Base-by-base conservation (phyloP, 1,284 basidiomycete genomes). In the Bjerkandera adusta region DNA sequence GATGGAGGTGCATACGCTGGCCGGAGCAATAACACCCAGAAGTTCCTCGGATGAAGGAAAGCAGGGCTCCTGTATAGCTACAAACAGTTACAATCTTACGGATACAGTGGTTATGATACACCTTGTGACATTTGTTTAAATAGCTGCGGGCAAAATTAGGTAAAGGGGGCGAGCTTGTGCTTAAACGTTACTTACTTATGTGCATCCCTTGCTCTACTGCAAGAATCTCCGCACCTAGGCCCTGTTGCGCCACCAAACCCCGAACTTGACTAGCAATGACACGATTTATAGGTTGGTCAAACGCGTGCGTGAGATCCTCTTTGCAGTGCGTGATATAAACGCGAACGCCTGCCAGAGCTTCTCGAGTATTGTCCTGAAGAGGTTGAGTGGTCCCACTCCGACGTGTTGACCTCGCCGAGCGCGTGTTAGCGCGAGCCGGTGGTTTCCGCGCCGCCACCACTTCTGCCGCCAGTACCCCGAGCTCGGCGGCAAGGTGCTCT, bases 291-390 rank as follows among this genome's bases (percentile, higher is more conserved):
- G 81, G 77, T 33, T 64, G 64, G 32, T 71, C 70, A 21, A 64
- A 66, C 37, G 57, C 58, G 13, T 57, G 58, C 30, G 69, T 65
- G 43, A 81, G 61, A 42, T 79, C 76, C 53, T 89, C 86, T 59
- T 93, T 93, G 69, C 86, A 90, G 60, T 93, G 90, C 26, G 79
- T 89, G 48, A 92, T 69, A 59, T 79, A 86, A 20, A 93, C 75
- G 38, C 72, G 70, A 18, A 89, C 55, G 3, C 84, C 84, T 2
- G 66, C 53, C 27, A 91, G 66, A 7, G 75, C 72, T 32, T 75
- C 77, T 7, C 64, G 65, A 24, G 84, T 55, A 29, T 16, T 35
- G 40, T 11, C 75, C 69, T 5, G 72, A 69, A n/a, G n/a, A n/a
- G n/a, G 15, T 15, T 8, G 33, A 34, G 33, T 13, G 5, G n/a